Evolutionary conservation across 345 rosid genomes (phyloP), one percentile per base, ranked within the genome.

Genomic region (Tarenaya hassleriana): DNA sequence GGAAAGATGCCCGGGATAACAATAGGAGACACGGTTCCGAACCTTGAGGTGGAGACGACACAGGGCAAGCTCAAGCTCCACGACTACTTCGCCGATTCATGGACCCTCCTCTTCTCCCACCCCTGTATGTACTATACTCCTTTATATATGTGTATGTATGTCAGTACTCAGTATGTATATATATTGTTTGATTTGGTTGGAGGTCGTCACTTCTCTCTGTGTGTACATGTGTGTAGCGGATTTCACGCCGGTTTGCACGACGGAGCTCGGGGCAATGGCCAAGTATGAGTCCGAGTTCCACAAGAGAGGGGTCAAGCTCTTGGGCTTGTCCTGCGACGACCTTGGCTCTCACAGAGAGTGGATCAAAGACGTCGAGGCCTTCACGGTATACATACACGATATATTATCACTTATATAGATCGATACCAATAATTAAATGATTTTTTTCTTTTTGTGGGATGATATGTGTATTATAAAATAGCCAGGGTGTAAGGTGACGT

Each of bases 101-200:
- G 89, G 94, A 75, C 94, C 66, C 62, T 85, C 67, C 75, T 83
- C 61, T 92, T 85, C 77, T 88, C 94, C 12, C 96, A 83, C 47
- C 86, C 95, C 5, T 83, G 85, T 78, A 48, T 12, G 8, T 10
- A 33, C 10, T 18, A 38, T 13, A 1, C 8, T 15, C 2, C 16
- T 7, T 52, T 15, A 41, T 12, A 11, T 12, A 33, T 7, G 6
- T 12, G 4, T 10, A 32, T 12, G 7, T 0, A 34, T 27, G 8
- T 29, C 29, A 12, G n/a, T n/a, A n/a, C n/a, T n/a, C n/a, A n/a
- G n/a, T n/a, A n/a, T n/a, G n/a, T n/a, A n/a, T 14, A 0, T 20
- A 7, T 29, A 9, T 27, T 16, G n/a, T 10, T 41, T 41, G n/a
- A 12, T 41, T 41, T 41, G 7, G 16, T n/a, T n/a, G n/a, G n/a